Evolutionary conservation across 1,284 basidiomycete species (phyloP).

Genomic region (Sphaerobolus stellatus): DNA sequence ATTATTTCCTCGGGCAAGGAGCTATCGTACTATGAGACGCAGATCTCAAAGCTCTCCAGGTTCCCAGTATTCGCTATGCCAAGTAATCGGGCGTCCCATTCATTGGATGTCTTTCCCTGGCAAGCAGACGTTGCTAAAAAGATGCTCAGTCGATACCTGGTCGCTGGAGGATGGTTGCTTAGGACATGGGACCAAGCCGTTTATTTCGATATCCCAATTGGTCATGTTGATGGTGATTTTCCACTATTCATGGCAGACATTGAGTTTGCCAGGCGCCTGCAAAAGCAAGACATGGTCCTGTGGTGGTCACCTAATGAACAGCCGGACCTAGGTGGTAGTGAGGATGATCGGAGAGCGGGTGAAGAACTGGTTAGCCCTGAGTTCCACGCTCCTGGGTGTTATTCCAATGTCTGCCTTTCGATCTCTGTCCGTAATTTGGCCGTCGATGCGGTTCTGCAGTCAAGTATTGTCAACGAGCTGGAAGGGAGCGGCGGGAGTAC

Average conservation of each 20-base stretch:
- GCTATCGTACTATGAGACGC: constrained; percentile 79
- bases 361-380: constrained; percentile 87
- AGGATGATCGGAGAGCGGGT: constrained; percentile 77
- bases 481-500: constrained; percentile 92
- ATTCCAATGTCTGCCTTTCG: constrained; percentile 92
- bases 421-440: constrained; percentile 90
- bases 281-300: constrained; percentile 86
- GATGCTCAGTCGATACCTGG: constrained; percentile 84
- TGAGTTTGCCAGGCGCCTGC: constrained; percentile 84
- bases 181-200: constrained; percentile 81
- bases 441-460: constrained; percentile 92
- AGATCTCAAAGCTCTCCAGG: constrained; percentile 71
- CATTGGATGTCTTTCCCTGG: constrained; percentile 78
- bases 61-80: constrained; percentile 91
- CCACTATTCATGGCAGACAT: constrained; percentile 87
- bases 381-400: constrained; percentile 83
- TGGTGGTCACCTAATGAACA: constrained; percentile 94
- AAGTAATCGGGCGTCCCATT: constrained; percentile 70
- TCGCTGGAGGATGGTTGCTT: constrained; percentile 78
- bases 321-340: constrained; percentile 94
- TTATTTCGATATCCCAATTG: constrained; percentile 92
- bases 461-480: constrained; percentile 92
- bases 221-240: constrained; percentile 89
- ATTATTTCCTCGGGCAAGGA: constrained; percentile 88
- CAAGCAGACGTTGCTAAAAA: constrained; percentile 69